These are phyloP conservation scores for Cardamine occulta DNA, from an alignment of 345 rosid genomes.

Conservation along the genomic window DNA sequence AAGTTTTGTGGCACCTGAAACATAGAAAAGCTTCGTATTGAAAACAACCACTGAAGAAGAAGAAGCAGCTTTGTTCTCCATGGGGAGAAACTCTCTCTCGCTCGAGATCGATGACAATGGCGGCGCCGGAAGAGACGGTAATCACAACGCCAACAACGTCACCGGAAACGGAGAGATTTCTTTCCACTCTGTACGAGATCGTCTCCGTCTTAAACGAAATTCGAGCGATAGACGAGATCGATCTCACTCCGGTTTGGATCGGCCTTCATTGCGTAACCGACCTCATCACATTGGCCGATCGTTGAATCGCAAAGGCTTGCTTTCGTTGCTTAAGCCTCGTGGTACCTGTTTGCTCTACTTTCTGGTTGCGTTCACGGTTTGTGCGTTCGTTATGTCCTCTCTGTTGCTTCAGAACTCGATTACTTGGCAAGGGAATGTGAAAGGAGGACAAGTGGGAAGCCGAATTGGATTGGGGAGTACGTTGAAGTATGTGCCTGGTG, in stretches of 20 bases:
- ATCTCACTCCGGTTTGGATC: conserved; percentile 50
- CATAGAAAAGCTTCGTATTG: conserved; percentile 14
- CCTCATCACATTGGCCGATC: conserved; percentile 44
- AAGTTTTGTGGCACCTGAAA: conserved; percentile 40
- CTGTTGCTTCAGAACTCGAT: conserved; percentile 83
- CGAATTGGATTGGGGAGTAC: conserved; percentile 65
- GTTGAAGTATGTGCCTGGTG: conserved; percentile 61
- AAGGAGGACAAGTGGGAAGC: conserved; percentile 45
- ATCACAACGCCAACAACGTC: conserved; percentile 34
- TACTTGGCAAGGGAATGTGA: conserved; percentile 58
- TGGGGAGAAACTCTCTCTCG: conserved; percentile 56
- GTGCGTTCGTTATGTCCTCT: conserved; percentile 76
- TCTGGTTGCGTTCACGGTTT: conserved; percentile 59
- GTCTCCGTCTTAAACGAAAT: conserved; percentile 64
- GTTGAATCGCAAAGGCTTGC: conserved; percentile 61
- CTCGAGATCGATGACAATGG: conserved; percentile 53
- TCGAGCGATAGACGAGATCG: conserved; percentile 51
- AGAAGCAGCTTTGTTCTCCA: conserved; percentile 32
- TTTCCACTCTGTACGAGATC: conserved; percentile 62
- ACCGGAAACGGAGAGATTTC: conserved; percentile 41
- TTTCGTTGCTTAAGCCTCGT: conserved; percentile 56
- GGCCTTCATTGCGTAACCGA: conserved; percentile 50
- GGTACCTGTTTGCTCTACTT: conserved; percentile 69
- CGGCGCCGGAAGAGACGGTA: conserved; percentile 41
- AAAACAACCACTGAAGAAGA: conserved; percentile 1